These are phyloP conservation scores for Byssothecium circinans DNA, from an alignment of 2,329 filamentous ascomycete genomes.

Conservation along the genomic window DNA sequence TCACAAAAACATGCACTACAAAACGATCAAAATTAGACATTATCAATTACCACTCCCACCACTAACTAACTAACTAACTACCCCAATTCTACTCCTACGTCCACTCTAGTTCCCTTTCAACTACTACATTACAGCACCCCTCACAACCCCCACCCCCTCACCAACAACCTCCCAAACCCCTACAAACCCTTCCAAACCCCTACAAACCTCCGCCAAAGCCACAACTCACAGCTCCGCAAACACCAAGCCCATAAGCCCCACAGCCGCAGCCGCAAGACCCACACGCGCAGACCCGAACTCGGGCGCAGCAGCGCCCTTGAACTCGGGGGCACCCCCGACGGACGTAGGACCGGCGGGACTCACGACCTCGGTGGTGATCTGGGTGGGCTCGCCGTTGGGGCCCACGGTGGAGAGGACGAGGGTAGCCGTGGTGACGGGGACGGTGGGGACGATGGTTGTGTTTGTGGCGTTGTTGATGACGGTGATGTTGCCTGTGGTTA, in stretches of 20 bases:
- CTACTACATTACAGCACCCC: not conserved
- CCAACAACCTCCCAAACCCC: not conserved
- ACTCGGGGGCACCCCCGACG: too few species aligned
- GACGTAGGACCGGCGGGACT: not conserved
- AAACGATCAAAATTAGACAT: not conserved
- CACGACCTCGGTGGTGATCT: constrained; percentile 7
- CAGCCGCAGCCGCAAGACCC: constrained; percentile 12
- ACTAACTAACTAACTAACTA: too few species aligned
- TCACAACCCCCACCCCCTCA: too few species aligned
- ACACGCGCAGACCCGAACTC: constrained; percentile 8
- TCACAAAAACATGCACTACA: too few species aligned
- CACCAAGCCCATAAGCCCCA: constrained; percentile 25
- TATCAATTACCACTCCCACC: not conserved
- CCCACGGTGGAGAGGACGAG: constrained; percentile 8
- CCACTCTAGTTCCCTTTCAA: too few species aligned
- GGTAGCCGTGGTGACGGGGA: constrained; percentile 8
- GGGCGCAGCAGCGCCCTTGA: constrained; percentile 8
- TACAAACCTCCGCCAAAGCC: not conserved
- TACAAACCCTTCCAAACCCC: not conserved
- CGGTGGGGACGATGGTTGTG: constrained; percentile 4
- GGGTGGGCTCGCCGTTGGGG: constrained; percentile 8
- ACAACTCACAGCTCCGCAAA: constrained; percentile 22
- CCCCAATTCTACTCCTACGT: too few species aligned
- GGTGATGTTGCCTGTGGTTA: not conserved
- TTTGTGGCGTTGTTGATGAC: constrained; percentile 3